Percentiles rank a stretch among this genome's conserved stretches.
Evolutionary conservation across 345 rosid genomes (phyloP).

Genomic region (Brassica cretica): DNA sequence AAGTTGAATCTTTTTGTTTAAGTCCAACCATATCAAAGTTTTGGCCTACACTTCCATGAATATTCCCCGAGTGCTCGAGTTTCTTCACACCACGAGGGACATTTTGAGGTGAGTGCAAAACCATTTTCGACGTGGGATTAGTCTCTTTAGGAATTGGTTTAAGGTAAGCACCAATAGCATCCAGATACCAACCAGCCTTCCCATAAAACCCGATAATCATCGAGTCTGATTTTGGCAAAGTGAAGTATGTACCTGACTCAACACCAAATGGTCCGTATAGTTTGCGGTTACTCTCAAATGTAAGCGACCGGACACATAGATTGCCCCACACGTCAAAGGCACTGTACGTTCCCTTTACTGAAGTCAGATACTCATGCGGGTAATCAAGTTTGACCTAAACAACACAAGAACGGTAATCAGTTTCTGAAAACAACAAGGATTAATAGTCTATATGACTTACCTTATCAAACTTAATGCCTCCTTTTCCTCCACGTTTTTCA

Average conservation of each 20-base stretch:
- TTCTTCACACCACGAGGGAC: conserved; percentile 43
- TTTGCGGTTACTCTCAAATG: conserved; percentile 71
- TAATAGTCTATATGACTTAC: conserved; percentile 40
- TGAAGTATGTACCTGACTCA: conserved; percentile 68
- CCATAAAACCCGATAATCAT: conserved; percentile 84
- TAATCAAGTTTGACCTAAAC: conserved; percentile 65
- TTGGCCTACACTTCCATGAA: conserved; percentile 67
- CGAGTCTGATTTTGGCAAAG: conserved; percentile 56
- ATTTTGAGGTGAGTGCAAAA: conserved; percentile 38
- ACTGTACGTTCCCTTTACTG: conserved; percentile 70
- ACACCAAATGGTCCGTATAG: conserved; percentile 75
- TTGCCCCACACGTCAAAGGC: conserved; percentile 48
- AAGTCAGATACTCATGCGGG: conserved; percentile 72
- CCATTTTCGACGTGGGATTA: conserved; percentile 24
- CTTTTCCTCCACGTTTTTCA: conserved; percentile 75
- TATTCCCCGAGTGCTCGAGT: conserved; percentile 47
- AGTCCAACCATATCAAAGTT: conserved; percentile 68
- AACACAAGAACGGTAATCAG: conserved; percentile 10
- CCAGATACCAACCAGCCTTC: conserved; percentile 62
- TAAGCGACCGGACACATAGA: conserved; percentile 59
- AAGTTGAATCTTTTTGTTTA: conserved; percentile 54
- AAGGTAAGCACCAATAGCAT: conserved; percentile 70
- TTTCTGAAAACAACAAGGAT: not conserved
- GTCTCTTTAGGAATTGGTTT: conserved; percentile 47
- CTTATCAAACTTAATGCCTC: conserved; percentile 63